Base-by-base conservation (phyloP, 2,329 filamentous ascomycete genomes). In the Graphilbum ipis-grandicollis region DNA sequence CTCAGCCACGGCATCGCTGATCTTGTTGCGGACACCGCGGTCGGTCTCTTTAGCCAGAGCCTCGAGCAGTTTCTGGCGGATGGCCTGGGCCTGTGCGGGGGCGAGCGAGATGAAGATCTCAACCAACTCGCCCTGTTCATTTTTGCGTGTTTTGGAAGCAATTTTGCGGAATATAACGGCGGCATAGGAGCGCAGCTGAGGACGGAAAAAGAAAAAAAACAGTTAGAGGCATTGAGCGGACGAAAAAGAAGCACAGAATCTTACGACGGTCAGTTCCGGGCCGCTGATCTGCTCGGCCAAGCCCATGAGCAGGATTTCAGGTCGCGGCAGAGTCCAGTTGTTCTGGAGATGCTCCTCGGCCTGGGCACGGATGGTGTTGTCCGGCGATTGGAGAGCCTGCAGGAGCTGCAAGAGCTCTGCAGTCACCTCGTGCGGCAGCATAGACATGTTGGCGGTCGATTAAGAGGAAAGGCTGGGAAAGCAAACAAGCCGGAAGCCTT, bases 1-100 rank as follows among this genome's bases (percentile, higher is more conserved):
- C 59, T 98, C 90, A 19, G 90, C 90, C 43, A 96, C 81, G n/a
- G 88, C 85, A 59, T 98, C 90, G 48, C 86, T 90, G 53, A 96
- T 81, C 59, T 98, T 98, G 62, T 93, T 90, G 50, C 90, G 71
- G 33, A 93, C 81, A 29, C 71, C 65, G 43, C 75, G 70, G 43
- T 80, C 71, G 18, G 71, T 63, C 60, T 96, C 90, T 43, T 64
- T 66, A 40, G 73, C 73, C 37, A 94, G 65, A 36, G 74, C 75
- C 50, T 86, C 71, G 31, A 96, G 68, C 40, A 96, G 65, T 56
- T 88, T 93, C 50, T 79, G 70, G 47, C 85, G 75, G 50, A 96
- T 93, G 34, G 74, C 77, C 35, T 73, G 64, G 45, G 79, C 77
- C 53, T 90, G 78, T 26, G 82, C 75, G 41, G 69, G 64, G 45